Percentiles rank a stretch among this genome's conserved stretches.
These are phyloP conservation scores for Groenewaldozyma auringiensis DNA, from an alignment of 1,139 yeast genomes.

Conservation along the genomic window DNA sequence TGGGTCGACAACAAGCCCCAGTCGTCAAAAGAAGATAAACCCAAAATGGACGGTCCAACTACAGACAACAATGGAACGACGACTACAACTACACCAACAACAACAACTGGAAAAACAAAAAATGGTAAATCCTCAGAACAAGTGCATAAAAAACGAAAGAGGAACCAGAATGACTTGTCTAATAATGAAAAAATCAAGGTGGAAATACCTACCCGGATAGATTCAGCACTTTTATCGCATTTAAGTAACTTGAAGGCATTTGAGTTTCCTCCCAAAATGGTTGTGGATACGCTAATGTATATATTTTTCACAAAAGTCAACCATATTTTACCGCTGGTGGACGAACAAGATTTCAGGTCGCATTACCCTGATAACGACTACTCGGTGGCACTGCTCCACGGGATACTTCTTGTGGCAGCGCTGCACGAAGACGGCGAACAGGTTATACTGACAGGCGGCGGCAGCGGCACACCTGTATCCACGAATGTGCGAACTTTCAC, in stretches of 20 bases:
- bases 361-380: constrained; percentile 10
- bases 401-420: constrained; percentile 12
- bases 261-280: constrained; percentile 44
- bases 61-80: neutral
- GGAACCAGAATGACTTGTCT: neutral
- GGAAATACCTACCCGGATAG: constrained; percentile 14
- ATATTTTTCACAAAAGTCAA: constrained; percentile 52
- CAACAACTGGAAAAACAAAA: neutral
- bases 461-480: neutral
- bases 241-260: constrained; percentile 36
- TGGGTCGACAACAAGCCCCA: constrained; percentile 13
- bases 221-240: constrained; percentile 14
- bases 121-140: neutral
- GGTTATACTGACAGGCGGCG: neutral
- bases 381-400: constrained; percentile 17
- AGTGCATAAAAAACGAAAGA: neutral
- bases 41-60: neutral
- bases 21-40: neutral
- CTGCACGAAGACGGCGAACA: constrained; percentile 7
- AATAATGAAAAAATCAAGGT: constrained; percentile 7
- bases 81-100: neutral
- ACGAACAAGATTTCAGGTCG: constrained; percentile 20
- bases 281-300: constrained; percentile 45
- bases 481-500: constrained; percentile 9
- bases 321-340: constrained; percentile 54